Evolutionary conservation across 1,284 basidiomycete genomes (phyloP), one percentile per base, ranked within the genome.

Genomic region (Tylopilus orsonianus): DNA sequence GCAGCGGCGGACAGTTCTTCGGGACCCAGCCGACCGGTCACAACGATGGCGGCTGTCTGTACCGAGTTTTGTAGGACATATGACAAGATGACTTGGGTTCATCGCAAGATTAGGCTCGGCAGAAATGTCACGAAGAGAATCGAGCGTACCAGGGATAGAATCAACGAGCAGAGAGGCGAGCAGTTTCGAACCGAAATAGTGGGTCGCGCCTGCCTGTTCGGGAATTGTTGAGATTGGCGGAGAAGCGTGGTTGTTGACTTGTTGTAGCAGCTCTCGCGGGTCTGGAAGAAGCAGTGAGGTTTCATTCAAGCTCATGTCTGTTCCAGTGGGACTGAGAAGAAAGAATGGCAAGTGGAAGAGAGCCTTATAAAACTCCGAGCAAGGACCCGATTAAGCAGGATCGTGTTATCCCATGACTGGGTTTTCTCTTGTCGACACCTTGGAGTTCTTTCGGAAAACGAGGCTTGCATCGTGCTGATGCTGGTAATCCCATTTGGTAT

Each of bases 41-140:
- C 74, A 30, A 85, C 58, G 35, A 87, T 73, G 22, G 83, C 78
- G 18, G 74, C 68, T 3, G 85, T 83, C 62, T 87, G 86, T 40
- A 87, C 74, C 3, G 84, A 87, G 58, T 86, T 85, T 65, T 88
- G 86, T 10, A 88, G 70, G 30, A 78, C 75, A 64, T 88, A 88
- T 0, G 85, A 82, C 36, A 83, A 60, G 49, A 81, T 79, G 8
- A 82, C 81, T 81, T 29, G 32, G 43, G 20, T 29, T n/a, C 34
- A 18, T 42, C 4, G 27, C 38, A 18, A 40, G 38, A 19, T 16
- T 34, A 4, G 37, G 14, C 20, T 27, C 10, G 19, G 10, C 30
- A 20, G 14, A 29, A 18, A 36, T 20, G 22, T 13, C 22, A 34
- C 26, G 38, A 48, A 27, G 33, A n/a, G 29, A 27, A 29, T 29